phyloP scores from a whole-genome alignment of 495 filamentous ascomycete genomes.

The Aspergillus haitiensis region DNA sequence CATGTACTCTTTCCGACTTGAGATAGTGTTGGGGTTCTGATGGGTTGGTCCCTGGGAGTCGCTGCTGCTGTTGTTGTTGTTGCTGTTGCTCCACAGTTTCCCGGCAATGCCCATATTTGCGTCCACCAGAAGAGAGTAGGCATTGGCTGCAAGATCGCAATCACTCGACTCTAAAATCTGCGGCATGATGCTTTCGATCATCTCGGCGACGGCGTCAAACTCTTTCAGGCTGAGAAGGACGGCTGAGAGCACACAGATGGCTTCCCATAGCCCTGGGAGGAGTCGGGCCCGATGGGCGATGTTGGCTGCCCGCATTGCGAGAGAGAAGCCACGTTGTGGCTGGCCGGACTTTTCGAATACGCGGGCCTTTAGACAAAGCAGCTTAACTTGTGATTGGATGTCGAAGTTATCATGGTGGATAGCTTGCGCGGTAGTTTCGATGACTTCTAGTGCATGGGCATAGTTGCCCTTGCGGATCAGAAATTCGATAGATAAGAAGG shows the following conservation, averaged over 20 bases:
- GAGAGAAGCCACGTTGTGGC: constrained; percentile 78
- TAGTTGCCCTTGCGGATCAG: constrained; percentile 64
- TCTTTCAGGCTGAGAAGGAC: constrained; percentile 73
- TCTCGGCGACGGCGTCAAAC: constrained; percentile 64
- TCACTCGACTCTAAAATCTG: constrained; percentile 77
- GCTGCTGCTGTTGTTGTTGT: constrained; percentile 22
- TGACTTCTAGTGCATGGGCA: constrained; percentile 60
- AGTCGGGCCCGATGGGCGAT: constrained; percentile 72
- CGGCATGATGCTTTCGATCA: constrained; percentile 77
- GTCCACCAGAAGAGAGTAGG: constrained; percentile 78
- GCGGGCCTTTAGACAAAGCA: constrained; percentile 74
- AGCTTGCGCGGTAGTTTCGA: constrained; percentile 65
- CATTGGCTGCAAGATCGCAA: constrained; percentile 59
- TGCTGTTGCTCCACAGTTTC: constrained; percentile 31
- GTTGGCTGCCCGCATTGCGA: constrained; percentile 76
- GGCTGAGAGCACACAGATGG: constrained; percentile 65
- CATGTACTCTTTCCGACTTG: constrained; percentile 56
- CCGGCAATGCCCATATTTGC: constrained; percentile 82
- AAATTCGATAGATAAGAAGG: constrained; percentile 69
- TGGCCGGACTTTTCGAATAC: constrained; percentile 70
- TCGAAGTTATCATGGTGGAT: constrained; percentile 73
- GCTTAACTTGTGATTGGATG: constrained; percentile 67
- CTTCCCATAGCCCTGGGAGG: constrained; percentile 73
- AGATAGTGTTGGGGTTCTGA: background rate
- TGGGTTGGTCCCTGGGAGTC: background rate